Conservation (phyloP, 176 grass and related monocot species). For the Eragrostis nindensis region DNA sequence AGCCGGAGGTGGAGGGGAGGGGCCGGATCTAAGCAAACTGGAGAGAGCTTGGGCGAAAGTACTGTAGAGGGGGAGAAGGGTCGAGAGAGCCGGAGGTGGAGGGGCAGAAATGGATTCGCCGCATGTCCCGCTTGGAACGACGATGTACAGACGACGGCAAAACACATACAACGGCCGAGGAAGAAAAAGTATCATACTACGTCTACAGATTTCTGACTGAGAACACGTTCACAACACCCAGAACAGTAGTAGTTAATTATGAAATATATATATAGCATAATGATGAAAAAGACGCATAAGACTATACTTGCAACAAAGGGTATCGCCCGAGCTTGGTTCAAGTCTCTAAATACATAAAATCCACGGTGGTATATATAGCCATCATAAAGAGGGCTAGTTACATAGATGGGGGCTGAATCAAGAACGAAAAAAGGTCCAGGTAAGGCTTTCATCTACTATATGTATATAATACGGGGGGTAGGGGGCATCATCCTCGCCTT, state of each 20-base stretch:
- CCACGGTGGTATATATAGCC: conserved; percentile 22
- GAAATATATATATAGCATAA: neutral
- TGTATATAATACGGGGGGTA: conserved; percentile 33
- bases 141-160: too few relatives aligned
- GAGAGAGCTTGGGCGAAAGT: too few relatives aligned
- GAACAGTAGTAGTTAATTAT: neutral
- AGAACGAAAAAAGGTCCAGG: conserved; percentile 11
- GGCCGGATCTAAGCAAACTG: too few relatives aligned
- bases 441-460: conserved; percentile 53
- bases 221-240: neutral
- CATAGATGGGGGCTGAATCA: conserved; percentile 24
- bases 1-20: too few relatives aligned
- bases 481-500: conserved; percentile 27
- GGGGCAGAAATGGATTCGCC: too few relatives aligned
- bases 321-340: neutral
- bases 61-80: too few relatives aligned
- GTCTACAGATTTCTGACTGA: neutral
- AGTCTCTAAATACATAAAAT: conserved; percentile 6
- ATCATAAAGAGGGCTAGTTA: conserved; percentile 19
- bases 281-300: neutral
- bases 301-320: neutral
- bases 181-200: too few relatives aligned
- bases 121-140: too few relatives aligned
- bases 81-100: too few relatives aligned
- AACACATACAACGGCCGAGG: too few relatives aligned